Percentiles rank a stretch among this genome's conserved stretches.
phyloP scores from a whole-genome alignment of 192 early-diverging fungal genomes.

The Linnemannia elongata region DNA sequence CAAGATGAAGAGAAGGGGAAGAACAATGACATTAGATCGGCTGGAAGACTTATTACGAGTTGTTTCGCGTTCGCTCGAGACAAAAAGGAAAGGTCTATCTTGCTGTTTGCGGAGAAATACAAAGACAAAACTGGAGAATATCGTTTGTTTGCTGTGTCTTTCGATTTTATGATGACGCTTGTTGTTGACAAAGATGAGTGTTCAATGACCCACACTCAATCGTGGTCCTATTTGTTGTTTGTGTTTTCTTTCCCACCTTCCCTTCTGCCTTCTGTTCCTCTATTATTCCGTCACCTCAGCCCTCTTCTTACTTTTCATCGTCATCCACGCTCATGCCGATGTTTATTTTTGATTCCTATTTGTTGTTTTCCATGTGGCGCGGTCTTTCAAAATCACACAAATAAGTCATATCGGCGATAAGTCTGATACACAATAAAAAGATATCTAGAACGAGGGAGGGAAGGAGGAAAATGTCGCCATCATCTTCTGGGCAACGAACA shows the following conservation, averaged over 20 bases:
- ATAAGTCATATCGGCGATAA: not conserved
- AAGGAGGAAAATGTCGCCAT: not conserved
- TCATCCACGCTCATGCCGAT: not conserved
- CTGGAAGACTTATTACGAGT: not conserved
- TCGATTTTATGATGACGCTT: not conserved
- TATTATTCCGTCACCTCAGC: not conserved
- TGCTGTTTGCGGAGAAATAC: not conserved
- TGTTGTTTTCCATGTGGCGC: slow-evolving; percentile 1
- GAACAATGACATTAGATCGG: not conserved
- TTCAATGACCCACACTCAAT: not conserved
- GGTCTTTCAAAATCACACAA: not conserved
- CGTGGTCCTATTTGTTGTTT: not conserved
- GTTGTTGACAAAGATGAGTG: not conserved
- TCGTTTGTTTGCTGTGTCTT: not conserved
- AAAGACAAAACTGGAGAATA: not conserved
- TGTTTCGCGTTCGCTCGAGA: not conserved
- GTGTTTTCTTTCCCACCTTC: too few relatives aligned
- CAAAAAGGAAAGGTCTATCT: not conserved
- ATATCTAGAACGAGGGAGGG: not conserved
- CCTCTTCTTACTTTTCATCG: not conserved
- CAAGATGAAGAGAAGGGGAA: too few relatives aligned
- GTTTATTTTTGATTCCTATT: not conserved
- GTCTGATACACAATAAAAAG: not conserved
- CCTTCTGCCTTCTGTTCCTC: not conserved
- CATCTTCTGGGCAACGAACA: not conserved